phyloP scores from a whole-genome alignment of 140 eudicot species.

The Cichorium intybus region DNA sequence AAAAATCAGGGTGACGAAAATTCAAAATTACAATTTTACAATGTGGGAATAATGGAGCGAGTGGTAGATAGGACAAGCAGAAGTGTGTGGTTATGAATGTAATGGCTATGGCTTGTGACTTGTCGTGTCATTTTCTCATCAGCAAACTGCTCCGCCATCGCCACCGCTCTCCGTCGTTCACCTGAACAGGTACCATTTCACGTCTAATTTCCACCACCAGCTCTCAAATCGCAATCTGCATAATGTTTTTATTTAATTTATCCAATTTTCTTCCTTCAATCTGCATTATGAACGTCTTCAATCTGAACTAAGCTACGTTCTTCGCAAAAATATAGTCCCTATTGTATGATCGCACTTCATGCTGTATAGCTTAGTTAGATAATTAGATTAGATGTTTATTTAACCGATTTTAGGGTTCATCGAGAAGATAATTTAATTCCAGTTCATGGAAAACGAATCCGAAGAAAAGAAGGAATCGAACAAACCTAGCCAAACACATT shows the following conservation, averaged over 20 bases:
- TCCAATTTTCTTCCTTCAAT: neutral
- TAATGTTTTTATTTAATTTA: neutral
- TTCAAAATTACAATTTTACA: neutral
- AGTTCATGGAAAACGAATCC: neutral
- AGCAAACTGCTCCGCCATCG: slow-evolving; percentile 14
- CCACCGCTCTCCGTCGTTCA: neutral
- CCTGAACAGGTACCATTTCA: slow-evolving; percentile 3
- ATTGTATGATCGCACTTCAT: neutral
- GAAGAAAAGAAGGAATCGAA: neutral
- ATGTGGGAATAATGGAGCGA: slow-evolving; percentile 17
- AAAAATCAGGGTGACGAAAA: slow-evolving; percentile 10
- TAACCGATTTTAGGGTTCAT: neutral
- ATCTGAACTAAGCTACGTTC: slow-evolving; percentile 13
- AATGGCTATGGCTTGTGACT: neutral
- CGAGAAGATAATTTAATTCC: neutral
- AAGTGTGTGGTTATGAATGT: slow-evolving; percentile 32
- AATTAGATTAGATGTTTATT: too few relatives aligned
- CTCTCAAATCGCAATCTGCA: neutral
- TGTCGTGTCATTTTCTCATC: slow-evolving; percentile 18
- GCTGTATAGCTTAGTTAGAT: neutral
- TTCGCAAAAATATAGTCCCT: neutral
- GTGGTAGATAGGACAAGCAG: slow-evolving; percentile 12
- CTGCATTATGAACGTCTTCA: neutral
- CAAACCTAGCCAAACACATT: slow-evolving; percentile 2
- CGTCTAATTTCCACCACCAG: neutral